Conservation (phyloP, 225 moss, liverwort and hornwort species). For the Lunularia cruciata region DNA sequence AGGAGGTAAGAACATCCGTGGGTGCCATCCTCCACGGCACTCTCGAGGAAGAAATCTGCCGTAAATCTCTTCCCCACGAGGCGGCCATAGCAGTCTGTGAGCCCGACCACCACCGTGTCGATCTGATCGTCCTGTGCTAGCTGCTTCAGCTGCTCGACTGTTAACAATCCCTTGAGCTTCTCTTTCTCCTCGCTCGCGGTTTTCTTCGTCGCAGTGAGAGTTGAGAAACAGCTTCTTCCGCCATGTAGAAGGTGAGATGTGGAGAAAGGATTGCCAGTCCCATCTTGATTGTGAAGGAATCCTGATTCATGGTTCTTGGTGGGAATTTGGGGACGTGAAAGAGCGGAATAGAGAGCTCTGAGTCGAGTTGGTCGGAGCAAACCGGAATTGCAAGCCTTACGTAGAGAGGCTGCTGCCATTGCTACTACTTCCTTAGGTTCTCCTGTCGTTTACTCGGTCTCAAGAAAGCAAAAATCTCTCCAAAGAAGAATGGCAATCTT, state of each 20-base stretch:
- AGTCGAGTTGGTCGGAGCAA: neutral
- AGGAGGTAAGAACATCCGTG: constrained; percentile 92
- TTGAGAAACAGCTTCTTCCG: neutral
- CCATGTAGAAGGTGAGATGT: neutral
- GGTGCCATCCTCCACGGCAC: constrained; percentile 83
- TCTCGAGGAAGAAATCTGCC: constrained; percentile 80
- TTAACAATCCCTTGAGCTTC: constrained; percentile 62
- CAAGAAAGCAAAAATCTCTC: no score
- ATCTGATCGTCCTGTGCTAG: constrained; percentile 49
- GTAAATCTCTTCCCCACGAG: constrained; percentile 85
- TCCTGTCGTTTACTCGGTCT: no score
- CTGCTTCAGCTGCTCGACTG: constrained; percentile 47
- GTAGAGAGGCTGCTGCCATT: neutral
- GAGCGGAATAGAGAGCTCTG: neutral
- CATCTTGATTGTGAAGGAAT: neutral
- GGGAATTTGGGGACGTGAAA: neutral
- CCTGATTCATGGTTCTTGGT: neutral
- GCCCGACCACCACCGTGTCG: constrained; percentile 80
- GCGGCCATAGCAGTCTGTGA: constrained; percentile 94
- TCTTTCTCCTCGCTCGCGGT: constrained; percentile 13
- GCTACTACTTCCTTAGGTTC: no score
- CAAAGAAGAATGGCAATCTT: no score
- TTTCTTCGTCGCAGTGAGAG: constrained; percentile 15
- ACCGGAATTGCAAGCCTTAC: neutral
- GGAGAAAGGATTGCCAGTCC: neutral